Percentiles rank a stretch among this genome's conserved stretches.
These are phyloP conservation scores for Mrakia frigida DNA, from an alignment of 768 basidiomycete genomes.

Conservation along the genomic window DNA sequence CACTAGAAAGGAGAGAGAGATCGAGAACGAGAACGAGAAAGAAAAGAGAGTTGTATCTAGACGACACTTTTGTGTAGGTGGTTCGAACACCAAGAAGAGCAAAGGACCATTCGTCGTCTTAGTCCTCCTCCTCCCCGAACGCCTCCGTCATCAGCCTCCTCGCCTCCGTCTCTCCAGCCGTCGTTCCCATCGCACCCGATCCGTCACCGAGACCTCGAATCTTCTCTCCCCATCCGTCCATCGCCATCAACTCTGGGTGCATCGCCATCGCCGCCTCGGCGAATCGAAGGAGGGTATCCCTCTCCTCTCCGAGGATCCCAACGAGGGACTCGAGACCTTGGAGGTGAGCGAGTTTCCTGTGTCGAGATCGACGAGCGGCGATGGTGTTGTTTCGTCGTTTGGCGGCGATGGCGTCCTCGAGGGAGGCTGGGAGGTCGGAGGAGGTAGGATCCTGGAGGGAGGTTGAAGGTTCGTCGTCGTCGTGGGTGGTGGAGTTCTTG, in stretches of 20 bases:
- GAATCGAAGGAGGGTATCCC: constrained; percentile 17
- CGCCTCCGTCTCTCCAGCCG: constrained; percentile 10
- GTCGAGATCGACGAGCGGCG: constrained; percentile 72
- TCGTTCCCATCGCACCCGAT: background rate
- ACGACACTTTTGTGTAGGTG: background rate
- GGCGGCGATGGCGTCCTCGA: constrained; percentile 62
- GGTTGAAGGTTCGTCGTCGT: constrained; percentile 48
- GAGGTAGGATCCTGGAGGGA: constrained; percentile 44
- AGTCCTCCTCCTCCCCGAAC: constrained; percentile 12
- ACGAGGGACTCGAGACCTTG: constrained; percentile 53
- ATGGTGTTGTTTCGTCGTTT: constrained; percentile 81
- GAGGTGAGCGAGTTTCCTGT: constrained; percentile 66
- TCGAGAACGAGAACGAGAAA: background rate
- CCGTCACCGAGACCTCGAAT: background rate
- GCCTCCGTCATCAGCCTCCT: constrained; percentile 10
- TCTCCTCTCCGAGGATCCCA: constrained; percentile 2
- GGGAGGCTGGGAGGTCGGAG: constrained; percentile 49
- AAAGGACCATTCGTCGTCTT: constrained; percentile 7
- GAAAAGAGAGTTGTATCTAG: constrained; percentile 7
- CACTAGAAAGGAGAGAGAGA: background rate
- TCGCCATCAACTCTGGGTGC: constrained; percentile 15
- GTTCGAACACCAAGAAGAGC: background rate
- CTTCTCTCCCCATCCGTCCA: constrained; percentile 20
- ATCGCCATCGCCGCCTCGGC: background rate
- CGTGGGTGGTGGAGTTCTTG: constrained; percentile 51